Percentiles rank a stretch among this genome's conserved stretches.
Evolutionary conservation across 352 stramenopile species (phyloP).

Genomic region (Pythium angustatum): DNA sequence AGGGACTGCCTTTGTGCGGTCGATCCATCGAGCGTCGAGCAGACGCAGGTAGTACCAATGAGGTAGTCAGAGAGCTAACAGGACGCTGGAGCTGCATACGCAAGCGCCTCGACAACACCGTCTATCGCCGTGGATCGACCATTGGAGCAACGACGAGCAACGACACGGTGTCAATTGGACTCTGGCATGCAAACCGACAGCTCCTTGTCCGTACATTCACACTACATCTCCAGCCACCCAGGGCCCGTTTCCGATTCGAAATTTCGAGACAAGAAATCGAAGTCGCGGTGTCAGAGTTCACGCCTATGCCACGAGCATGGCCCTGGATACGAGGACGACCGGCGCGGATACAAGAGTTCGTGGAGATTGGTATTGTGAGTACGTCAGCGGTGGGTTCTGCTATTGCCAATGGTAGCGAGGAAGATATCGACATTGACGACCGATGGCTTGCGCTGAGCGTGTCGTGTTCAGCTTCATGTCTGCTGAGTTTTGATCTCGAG

Average conservation of each 20-base stretch:
- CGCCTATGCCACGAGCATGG: background rate
- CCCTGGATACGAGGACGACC: background rate
- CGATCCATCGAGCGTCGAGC: background rate
- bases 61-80: background rate
- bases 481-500: conserved; percentile 3
- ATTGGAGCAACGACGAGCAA: background rate
- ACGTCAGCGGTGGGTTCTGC: too few species aligned
- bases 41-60: background rate
- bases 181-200: conserved; percentile 1
- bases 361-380: background rate
- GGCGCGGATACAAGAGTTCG: background rate
- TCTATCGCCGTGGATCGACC: background rate
- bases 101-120: background rate
- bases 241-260: conserved; percentile 8
- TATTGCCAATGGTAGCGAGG: background rate
- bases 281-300: too few species aligned
- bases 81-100: conserved; percentile 3
- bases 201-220: background rate
- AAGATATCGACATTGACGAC: background rate
- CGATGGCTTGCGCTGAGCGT: conserved; percentile 9
- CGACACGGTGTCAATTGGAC: conserved; percentile 1
- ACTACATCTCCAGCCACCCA: background rate
- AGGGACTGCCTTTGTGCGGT: background rate
- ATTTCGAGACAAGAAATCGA: too few species aligned
- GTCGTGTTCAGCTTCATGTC: conserved; percentile 17